A percentile compares a stretch with the other conserved stretches of the same genome.
phyloP scores from a whole-genome alignment of 345 rosid genomes.

The Theobroma cacao region DNA sequence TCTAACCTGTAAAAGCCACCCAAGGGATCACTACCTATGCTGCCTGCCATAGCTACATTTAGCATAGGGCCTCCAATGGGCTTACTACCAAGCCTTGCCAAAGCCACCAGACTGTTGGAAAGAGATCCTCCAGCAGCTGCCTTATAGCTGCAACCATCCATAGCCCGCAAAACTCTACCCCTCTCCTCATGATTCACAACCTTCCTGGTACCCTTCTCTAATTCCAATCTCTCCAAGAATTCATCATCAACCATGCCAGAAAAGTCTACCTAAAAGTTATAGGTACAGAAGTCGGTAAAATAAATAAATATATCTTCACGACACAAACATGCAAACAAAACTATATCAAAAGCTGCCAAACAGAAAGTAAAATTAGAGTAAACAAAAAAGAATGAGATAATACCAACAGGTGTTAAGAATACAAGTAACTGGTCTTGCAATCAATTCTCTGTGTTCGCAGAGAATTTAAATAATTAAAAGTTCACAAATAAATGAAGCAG shows the following conservation, averaged over 20 bases:
- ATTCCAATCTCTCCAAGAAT: conserved; percentile 65
- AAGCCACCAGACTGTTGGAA: conserved; percentile 84
- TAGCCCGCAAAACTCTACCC: conserved; percentile 81
- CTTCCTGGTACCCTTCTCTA: conserved; percentile 89
- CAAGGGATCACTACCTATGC: conserved; percentile 85
- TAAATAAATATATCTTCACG: not conserved
- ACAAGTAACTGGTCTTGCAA: not conserved
- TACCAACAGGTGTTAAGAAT: not conserved
- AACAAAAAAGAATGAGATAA: not conserved
- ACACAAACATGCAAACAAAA: not conserved
- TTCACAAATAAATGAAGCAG: not conserved
- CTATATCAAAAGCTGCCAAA: not conserved
- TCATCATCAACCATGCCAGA: conserved; percentile 84
- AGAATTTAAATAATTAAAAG: not conserved
- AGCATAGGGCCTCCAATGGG: conserved; percentile 58
- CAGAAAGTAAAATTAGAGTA: not conserved
- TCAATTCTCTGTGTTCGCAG: not conserved
- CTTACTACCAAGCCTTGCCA: conserved; percentile 74
- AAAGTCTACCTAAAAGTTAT: conserved; percentile 71
- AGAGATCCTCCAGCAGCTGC: conserved; percentile 99
- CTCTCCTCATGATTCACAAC: conserved; percentile 94
- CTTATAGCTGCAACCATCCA: conserved; percentile 99
- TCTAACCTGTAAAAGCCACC: conserved; percentile 87
- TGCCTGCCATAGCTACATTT: conserved; percentile 89
- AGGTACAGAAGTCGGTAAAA: not conserved